Base-by-base conservation (phyloP, 768 basidiomycete genomes). In the Coprinopsis sp. region DNA sequence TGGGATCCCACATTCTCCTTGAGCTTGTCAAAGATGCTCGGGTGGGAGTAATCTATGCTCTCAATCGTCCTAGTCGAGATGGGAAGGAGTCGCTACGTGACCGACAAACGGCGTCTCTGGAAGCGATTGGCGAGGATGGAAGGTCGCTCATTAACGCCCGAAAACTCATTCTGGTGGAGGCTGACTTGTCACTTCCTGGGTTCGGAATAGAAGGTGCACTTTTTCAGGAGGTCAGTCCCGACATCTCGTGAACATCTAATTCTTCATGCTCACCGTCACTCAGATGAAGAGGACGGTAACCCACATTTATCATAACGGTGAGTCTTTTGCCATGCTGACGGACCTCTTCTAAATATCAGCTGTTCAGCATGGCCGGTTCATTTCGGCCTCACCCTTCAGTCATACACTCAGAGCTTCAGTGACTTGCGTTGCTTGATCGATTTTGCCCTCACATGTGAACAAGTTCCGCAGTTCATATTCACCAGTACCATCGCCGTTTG, bases 351-450 rank as follows among this genome's bases (percentile, higher is more conserved):
- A n/a, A 36, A 6, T 36, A 6, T 7, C 34, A 6, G 10, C 8
- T 6, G 12, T 39, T 21, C 12, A 58, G 72, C 73, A 16, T 76
- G 76, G 76, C 65, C 65, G 0, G 66, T 77, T 37, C 73, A 78
- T 57, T 75, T 78, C 56, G 71, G 71, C 29, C 59, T 74, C 1
- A 61, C 65, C 13, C 56, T 74, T 18, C 58, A 62, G 7, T 75
- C 75, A 10, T 76, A 76, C 42, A 71, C 74, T 41, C 52, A 65
- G 5, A 67, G 68, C 47, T 58, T 77, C 39, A 58, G 55, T 18
- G 70, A 70, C 14, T 67, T 67, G 1, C 59, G 70, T 27, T 66
- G 67, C 53, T 57, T 74, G 11, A 56, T 75, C 34, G 16, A 36
- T 18, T 36, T 10, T 36, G n/a, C 34, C 16, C 34, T 8, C 34